Evolutionary conservation across 176 grass and related monocot species (phyloP).

Genomic region (Carex littledalei): DNA sequence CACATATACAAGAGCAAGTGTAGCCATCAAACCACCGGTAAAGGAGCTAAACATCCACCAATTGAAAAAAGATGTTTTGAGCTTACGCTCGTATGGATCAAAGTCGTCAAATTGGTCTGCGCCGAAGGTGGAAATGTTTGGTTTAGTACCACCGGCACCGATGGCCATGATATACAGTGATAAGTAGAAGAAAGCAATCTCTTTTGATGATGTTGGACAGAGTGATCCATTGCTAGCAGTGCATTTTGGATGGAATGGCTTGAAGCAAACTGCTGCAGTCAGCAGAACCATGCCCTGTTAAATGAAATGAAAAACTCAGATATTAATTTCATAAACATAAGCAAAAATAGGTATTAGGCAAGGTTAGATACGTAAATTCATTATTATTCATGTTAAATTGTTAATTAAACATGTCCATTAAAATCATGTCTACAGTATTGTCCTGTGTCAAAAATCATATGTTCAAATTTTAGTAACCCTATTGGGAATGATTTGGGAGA

Average conservation of each 20-base stretch:
- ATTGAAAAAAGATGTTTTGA: conserved; percentile 36
- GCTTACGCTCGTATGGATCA: conserved; percentile 17
- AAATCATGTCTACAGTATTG: too few relatives aligned
- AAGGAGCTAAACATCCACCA: conserved; percentile 39
- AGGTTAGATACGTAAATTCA: background rate
- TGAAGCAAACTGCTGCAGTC: conserved; percentile 1
- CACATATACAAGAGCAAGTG: conserved; percentile 23
- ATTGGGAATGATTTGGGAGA: background rate
- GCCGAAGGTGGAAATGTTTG: conserved; percentile 48
- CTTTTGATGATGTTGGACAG: conserved; percentile 8
- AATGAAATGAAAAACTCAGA: background rate
- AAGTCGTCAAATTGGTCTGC: conserved; percentile 54
- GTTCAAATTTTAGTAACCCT: background rate
- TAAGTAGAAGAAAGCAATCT: conserved; percentile 31
- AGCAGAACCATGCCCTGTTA: conserved; percentile 18
- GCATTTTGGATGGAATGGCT: conserved; percentile 27
- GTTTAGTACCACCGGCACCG: conserved; percentile 42
- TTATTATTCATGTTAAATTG: background rate
- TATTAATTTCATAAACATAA: background rate
- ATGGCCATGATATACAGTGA: conserved; percentile 37
- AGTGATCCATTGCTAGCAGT: background rate
- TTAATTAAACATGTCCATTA: background rate
- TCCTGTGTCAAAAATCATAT: background rate
- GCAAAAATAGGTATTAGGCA: background rate
- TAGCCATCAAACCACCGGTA: conserved; percentile 24